Conservation (phyloP, 768 basidiomycete genomes). For the Tephrocybe rancida region DNA sequence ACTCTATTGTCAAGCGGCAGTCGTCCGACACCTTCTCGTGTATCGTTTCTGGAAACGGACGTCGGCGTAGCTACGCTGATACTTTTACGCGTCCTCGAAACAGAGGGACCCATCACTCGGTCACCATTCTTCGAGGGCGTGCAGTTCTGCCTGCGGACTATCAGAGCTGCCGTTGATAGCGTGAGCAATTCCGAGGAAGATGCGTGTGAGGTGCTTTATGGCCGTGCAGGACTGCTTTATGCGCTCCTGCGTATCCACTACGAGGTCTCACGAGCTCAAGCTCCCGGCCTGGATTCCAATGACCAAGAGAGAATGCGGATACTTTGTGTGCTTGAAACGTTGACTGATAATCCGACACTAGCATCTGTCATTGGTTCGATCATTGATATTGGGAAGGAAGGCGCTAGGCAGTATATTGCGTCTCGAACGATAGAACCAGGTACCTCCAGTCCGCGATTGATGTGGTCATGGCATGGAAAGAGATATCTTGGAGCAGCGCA, state of each 20-base stretch:
- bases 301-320: not conserved
- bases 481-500: conserved; percentile 60
- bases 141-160: conserved; percentile 22
- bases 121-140: conserved; percentile 19
- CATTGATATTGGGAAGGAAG: conserved; percentile 42
- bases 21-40: conserved; percentile 16
- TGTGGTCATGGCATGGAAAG: conserved; percentile 65
- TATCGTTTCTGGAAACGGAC: conserved; percentile 43
- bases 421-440: conserved; percentile 22
- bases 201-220: conserved; percentile 60
- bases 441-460: conserved; percentile 40
- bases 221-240: conserved; percentile 59
- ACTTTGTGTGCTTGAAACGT: conserved; percentile 7
- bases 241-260: conserved; percentile 48
- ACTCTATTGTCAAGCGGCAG: not conserved
- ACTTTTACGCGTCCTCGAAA: conserved; percentile 29
- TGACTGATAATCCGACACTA: conserved; percentile 38
- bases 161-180: conserved; percentile 24
- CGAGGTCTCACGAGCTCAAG: not conserved
- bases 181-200: conserved; percentile 25
- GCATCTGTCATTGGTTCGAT: conserved; percentile 45
- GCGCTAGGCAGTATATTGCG: conserved; percentile 33
- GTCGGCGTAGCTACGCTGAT: conserved; percentile 40
- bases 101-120: not conserved
- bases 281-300: not conserved